Percentiles rank a stretch among this genome's conserved stretches.
phyloP scores from a whole-genome alignment of 2,329 filamentous ascomycete genomes.

The Diplodia scrobiculata region DNA sequence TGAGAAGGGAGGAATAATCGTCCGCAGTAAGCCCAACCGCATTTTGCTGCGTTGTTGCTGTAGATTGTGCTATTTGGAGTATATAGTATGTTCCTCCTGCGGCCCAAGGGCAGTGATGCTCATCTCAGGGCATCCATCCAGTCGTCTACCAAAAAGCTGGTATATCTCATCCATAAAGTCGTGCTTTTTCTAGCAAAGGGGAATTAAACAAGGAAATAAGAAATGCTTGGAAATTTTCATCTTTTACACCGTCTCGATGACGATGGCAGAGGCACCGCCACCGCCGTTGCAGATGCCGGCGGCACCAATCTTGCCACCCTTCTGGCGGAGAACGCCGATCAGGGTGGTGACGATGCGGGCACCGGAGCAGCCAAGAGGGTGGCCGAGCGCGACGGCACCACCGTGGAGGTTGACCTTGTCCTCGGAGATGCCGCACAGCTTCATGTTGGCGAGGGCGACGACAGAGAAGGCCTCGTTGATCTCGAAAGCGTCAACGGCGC shows the following conservation, averaged over 20 bases:
- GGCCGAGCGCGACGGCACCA: conserved; percentile 91
- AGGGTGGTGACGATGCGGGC: conserved; percentile 91
- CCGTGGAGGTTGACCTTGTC: conserved; percentile 95
- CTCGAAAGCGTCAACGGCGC: conserved; percentile 88
- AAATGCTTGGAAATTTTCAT: neutral
- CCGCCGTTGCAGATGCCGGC: conserved; percentile 98
- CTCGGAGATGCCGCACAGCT: conserved; percentile 75
- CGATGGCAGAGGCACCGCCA: conserved; percentile 88
- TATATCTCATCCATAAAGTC: conserved; percentile 24
- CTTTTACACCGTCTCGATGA: conserved; percentile 67
- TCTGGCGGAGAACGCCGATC: conserved; percentile 82
- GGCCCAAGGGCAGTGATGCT: neutral
- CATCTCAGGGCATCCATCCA: conserved; percentile 3
- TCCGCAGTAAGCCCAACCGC: neutral
- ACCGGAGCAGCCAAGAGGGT: conserved; percentile 90
- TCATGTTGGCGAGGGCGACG: conserved; percentile 93
- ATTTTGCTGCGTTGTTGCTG: conserved; percentile 1
- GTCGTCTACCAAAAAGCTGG: conserved; percentile 19
- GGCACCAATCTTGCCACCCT: conserved; percentile 89
- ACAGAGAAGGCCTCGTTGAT: conserved; percentile 99
- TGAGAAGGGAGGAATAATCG: too few relatives aligned
- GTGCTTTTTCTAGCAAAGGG: conserved; percentile 1
- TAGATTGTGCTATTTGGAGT: conserved; percentile 10
- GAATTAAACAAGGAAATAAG: conserved; percentile 19
- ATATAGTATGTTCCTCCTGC: conserved; percentile 1